Conservation (phyloP, 2,329 filamentous ascomycete species). For the Claviceps humidiphila region DNA sequence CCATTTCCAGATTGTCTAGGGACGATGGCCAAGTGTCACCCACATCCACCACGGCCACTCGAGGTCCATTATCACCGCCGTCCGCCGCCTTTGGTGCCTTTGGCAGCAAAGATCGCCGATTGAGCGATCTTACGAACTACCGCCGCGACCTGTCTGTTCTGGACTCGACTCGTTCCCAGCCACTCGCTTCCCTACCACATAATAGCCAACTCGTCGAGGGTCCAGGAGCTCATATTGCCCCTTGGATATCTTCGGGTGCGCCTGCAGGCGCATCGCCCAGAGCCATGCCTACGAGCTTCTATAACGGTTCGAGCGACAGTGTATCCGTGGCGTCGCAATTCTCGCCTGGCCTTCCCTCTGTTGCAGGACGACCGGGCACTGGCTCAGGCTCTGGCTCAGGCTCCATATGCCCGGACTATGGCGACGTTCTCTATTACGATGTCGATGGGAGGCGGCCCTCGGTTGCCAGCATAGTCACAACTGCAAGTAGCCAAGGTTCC, state of each 20-base stretch:
- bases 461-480: slow-evolving; percentile 67
- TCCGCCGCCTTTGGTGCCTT: slow-evolving; percentile 27
- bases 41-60: slow-evolving; percentile 29
- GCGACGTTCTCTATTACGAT: slow-evolving; percentile 45
- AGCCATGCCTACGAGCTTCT: slow-evolving; percentile 46
- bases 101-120: slow-evolving; percentile 37
- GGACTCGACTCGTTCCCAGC: slow-evolving; percentile 46
- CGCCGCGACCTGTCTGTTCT: slow-evolving; percentile 59
- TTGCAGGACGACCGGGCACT: slow-evolving; percentile 15
- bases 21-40: slow-evolving; percentile 37
- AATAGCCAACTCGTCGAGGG: slow-evolving; percentile 33
- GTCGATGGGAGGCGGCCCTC: slow-evolving; percentile 70
- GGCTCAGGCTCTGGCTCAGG: slow-evolving; percentile 5
- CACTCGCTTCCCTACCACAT: slow-evolving; percentile 29
- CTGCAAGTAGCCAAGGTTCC: slow-evolving; percentile 72
- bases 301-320: slow-evolving; percentile 64
- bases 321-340: slow-evolving; percentile 49
- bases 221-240: slow-evolving; percentile 38
- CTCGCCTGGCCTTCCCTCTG: slow-evolving; percentile 53
- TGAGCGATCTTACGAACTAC: slow-evolving; percentile 54
- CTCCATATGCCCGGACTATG: slow-evolving; percentile 37
- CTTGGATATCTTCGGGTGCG: slow-evolving; percentile 41
- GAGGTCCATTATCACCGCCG: slow-evolving; percentile 33
- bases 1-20: slow-evolving; percentile 12
- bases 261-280: slow-evolving; percentile 21